phyloP scores from a whole-genome alignment of 164 flowering plant genomes.

The Vitis rotundifolia region DNA sequence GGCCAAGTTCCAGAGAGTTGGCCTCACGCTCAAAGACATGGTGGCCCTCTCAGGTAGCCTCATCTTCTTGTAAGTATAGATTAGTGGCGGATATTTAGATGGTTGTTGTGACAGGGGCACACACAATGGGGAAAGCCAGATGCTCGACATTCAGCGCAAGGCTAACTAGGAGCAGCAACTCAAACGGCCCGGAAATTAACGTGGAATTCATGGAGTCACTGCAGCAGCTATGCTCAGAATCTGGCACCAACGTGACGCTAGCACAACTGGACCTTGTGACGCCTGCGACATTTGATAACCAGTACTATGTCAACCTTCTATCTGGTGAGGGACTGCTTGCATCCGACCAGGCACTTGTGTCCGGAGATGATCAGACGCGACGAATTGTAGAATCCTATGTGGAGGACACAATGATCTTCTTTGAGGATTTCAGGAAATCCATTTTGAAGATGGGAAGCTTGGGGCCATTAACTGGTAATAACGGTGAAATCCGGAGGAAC shows the following conservation, averaged over 20 bases:
- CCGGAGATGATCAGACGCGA: constrained; percentile 31
- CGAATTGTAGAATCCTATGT: constrained; percentile 47
- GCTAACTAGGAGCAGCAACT: constrained; percentile 20
- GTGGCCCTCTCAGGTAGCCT: constrained; percentile 73
- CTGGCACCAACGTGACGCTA: constrained; percentile 29
- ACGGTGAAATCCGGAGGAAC: constrained; percentile 57
- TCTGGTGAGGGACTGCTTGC: constrained; percentile 69
- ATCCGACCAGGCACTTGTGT: constrained; percentile 64
- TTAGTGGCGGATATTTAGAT: too few species aligned
- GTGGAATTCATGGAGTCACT: constrained; percentile 49
- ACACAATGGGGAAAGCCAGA: constrained; percentile 78
- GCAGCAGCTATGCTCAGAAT: constrained; percentile 52
- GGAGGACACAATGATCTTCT: constrained; percentile 38
- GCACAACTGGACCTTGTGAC: constrained; percentile 68
- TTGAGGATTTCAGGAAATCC: constrained; percentile 56
- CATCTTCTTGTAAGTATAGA: background rate
- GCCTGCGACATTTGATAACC: constrained; percentile 75
- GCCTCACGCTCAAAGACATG: constrained; percentile 57
- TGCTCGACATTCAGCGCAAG: constrained; percentile 62
- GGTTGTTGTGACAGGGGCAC: constrained; percentile 48
- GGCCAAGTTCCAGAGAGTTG: constrained; percentile 58
- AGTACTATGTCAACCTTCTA: constrained; percentile 68
- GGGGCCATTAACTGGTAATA: constrained; percentile 24
- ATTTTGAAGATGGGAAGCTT: constrained; percentile 80
- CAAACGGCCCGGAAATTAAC: constrained; percentile 25